Percentiles rank a stretch among this genome's conserved stretches.
Evolutionary conservation across 2,329 filamentous ascomycete genomes (phyloP).

Genomic region (Elsinoe australis): DNA sequence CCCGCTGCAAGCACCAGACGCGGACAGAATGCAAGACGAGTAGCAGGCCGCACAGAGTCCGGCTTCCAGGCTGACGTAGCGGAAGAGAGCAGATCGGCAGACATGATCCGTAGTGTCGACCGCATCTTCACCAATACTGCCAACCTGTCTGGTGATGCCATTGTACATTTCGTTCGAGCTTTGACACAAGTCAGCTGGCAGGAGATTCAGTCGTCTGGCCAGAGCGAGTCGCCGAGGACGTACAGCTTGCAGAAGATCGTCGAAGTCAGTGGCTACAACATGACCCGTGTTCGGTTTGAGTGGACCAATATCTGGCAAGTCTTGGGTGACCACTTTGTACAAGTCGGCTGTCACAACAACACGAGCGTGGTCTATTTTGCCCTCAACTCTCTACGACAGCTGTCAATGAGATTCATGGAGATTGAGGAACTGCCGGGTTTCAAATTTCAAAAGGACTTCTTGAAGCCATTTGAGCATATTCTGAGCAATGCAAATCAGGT

Average conservation of each 20-base stretch:
- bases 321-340: conserved; percentile 96
- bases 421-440: conserved; percentile 96
- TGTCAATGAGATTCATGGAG: conserved; percentile 99
- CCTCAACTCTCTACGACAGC: conserved; percentile 84
- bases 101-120: conserved; percentile 87
- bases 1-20: conserved; percentile 54
- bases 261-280: conserved; percentile 99
- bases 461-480: conserved; percentile 97
- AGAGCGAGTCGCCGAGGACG: conserved; percentile 89
- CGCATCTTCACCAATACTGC: conserved; percentile 95
- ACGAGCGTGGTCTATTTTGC: conserved; percentile 97
- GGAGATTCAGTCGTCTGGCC: conserved; percentile 93
- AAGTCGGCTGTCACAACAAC: conserved; percentile 92
- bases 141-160: conserved; percentile 84
- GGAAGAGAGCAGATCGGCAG: conserved; percentile 82
- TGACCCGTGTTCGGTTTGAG: conserved; percentile 95
- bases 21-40: conserved; percentile 52
- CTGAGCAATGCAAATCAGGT: conserved; percentile 87
- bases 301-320: conserved; percentile 98
- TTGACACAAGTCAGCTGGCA: conserved; percentile 97
- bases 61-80: conserved; percentile 71
- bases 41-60: conserved; percentile 37
- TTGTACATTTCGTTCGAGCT: conserved; percentile 88
- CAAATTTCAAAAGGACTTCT: conserved; percentile 99
- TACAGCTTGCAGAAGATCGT: conserved; percentile 98